Evolutionary conservation across 257 asterid genomes (phyloP).

Genomic region (Agastache rugosa): DNA sequence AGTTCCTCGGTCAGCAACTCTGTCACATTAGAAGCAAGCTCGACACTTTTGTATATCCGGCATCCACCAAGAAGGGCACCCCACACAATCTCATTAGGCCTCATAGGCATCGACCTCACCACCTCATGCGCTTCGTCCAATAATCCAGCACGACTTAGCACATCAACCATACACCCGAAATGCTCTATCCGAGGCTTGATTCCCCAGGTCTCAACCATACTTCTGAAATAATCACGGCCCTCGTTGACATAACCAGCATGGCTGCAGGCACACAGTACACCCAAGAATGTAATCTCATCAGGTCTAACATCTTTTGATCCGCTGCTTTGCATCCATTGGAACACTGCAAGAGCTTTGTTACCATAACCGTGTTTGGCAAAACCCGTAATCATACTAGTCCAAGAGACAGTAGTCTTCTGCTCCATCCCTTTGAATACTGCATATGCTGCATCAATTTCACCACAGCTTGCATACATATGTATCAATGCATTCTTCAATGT

Average conservation of each 20-base stretch:
- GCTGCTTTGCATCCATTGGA: constrained; percentile 59
- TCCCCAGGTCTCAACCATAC: constrained; percentile 62
- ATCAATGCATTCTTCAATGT: constrained; percentile 67
- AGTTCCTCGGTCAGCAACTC: constrained; percentile 49
- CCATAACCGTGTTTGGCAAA: constrained; percentile 83
- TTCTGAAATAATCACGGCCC: constrained; percentile 60
- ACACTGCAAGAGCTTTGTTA: constrained; percentile 60
- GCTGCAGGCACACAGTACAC: constrained; percentile 80
- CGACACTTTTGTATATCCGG: constrained; percentile 60
- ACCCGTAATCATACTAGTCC: constrained; percentile 79
- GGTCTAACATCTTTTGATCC: constrained; percentile 48
- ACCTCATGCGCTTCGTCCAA: constrained; percentile 63
- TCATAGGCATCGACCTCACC: constrained; percentile 76
- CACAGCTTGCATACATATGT: constrained; percentile 90
- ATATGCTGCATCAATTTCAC: constrained; percentile 65
- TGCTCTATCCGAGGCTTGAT: constrained; percentile 70
- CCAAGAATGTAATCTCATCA: constrained; percentile 69
- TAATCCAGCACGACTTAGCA: constrained; percentile 84
- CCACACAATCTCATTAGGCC: constrained; percentile 80
- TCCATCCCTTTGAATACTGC: constrained; percentile 56
- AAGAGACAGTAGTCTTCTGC: constrained; percentile 60
- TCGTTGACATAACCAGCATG: constrained; percentile 68
- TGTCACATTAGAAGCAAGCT: constrained; percentile 66
- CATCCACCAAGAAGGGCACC: constrained; percentile 91
- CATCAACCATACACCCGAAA: constrained; percentile 87